Evolutionary conservation across 2,329 filamentous ascomycete genomes (phyloP).

Genomic region (Ophiostoma pallidulum): DNA sequence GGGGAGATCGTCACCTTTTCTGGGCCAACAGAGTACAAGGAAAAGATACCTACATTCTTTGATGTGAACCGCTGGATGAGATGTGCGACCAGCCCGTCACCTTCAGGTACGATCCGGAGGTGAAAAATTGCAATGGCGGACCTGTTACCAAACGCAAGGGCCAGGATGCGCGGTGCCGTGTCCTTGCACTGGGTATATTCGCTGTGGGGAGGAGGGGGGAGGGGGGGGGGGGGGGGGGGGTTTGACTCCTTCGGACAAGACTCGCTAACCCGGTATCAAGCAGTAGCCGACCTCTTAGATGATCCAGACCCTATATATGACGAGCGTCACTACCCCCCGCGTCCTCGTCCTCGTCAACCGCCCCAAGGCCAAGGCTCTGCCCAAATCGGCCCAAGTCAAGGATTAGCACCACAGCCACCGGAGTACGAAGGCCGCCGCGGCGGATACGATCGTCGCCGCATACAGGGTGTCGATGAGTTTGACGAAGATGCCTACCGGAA

Average conservation of each 20-base stretch:
- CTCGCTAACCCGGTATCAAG: background rate
- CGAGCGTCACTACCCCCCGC: slow-evolving; percentile 1
- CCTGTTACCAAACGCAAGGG: background rate
- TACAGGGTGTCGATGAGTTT: slow-evolving; percentile 16
- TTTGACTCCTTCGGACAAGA: no score
- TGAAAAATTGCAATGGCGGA: background rate
- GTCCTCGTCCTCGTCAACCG: slow-evolving; percentile 6
- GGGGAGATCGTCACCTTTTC: slow-evolving; percentile 37
- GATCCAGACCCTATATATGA: slow-evolving; percentile 6
- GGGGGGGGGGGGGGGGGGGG: no score
- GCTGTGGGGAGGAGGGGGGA: no score
- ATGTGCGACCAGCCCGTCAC: slow-evolving; percentile 26
- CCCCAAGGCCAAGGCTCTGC: background rate
- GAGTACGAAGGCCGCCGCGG: slow-evolving; percentile 20
- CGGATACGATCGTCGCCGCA: slow-evolving; percentile 21
- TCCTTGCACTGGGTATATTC: no score
- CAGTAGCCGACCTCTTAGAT: slow-evolving; percentile 13
- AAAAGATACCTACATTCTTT: slow-evolving; percentile 37
- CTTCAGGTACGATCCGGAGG: slow-evolving; percentile 25
- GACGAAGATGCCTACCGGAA: slow-evolving; percentile 25
- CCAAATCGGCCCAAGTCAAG: slow-evolving; percentile 1
- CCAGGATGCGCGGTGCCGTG: no score
- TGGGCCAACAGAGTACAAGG: slow-evolving; percentile 32
- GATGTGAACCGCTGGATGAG: slow-evolving; percentile 32
- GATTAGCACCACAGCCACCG: background rate